Conservation (phyloP, 352 stramenopile genomes). For the Globisporangium cylindrosporum region DNA sequence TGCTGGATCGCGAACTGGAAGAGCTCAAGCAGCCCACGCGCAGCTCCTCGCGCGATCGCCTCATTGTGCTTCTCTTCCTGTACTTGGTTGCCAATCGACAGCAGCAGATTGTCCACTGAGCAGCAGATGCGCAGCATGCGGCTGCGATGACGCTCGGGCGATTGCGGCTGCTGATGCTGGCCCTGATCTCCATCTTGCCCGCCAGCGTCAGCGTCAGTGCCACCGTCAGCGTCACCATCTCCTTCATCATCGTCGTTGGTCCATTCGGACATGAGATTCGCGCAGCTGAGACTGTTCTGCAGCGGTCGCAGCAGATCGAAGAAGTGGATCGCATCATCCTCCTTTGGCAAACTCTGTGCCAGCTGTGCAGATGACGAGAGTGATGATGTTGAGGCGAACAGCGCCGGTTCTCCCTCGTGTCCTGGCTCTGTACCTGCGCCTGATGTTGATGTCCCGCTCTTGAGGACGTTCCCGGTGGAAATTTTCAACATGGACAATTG, state of each 20-base stretch:
- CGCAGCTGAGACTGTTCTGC: conserved; percentile 55
- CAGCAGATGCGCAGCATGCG: conserved; percentile 64
- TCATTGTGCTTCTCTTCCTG: conserved; percentile 51
- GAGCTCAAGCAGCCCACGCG: conserved; percentile 40
- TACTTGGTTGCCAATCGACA: conserved; percentile 44
- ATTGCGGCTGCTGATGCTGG: conserved; percentile 6
- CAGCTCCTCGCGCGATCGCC: conserved; percentile 40
- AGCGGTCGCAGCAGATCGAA: conserved; percentile 52
- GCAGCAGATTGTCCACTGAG: conserved; percentile 61
- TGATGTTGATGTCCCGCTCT: background rate
- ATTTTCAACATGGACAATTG: conserved; percentile 19
- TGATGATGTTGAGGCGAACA: background rate
- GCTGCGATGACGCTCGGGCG: conserved; percentile 46
- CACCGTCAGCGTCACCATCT: conserved; percentile 11
- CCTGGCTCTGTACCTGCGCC: background rate
- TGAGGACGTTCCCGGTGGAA: conserved; percentile 6
- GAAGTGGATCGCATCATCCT: conserved; percentile 23
- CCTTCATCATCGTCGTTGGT: conserved; percentile 33
- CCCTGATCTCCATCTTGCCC: conserved; percentile 5
- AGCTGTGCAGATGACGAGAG: background rate
- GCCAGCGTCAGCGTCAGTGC: no score
- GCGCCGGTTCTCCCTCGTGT: background rate
- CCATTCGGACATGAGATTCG: conserved; percentile 33
- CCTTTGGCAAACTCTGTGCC: background rate
- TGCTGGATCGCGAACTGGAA: conserved; percentile 53